phyloP scores from a whole-genome alignment of 2,329 filamentous ascomycete genomes.

The Hymenoscyphus albidus region DNA sequence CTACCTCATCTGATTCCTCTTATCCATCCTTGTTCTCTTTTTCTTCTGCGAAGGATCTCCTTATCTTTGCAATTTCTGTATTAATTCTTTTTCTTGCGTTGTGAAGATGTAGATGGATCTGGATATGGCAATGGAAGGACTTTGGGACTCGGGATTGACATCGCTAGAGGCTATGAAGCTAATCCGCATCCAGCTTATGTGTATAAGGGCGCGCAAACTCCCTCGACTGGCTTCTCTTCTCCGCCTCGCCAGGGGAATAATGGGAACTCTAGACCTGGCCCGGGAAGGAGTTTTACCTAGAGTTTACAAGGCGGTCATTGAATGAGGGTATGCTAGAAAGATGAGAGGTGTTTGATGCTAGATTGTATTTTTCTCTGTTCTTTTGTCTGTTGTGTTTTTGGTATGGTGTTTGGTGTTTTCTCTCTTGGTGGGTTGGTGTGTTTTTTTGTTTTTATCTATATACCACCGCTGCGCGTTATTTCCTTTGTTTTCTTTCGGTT shows the following conservation, averaged over 20 bases:
- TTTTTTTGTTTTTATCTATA: neutral
- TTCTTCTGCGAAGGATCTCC: neutral
- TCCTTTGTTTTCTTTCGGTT: neutral
- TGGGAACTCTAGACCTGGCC: neutral
- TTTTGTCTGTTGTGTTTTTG: neutral
- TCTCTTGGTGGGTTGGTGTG: neutral
- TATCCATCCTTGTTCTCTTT: neutral
- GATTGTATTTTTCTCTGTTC: neutral
- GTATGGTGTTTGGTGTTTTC: no score
- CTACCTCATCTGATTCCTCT: no score
- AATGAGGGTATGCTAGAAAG: neutral
- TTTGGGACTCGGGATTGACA: neutral
- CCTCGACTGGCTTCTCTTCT: neutral
- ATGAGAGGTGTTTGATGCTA: neutral
- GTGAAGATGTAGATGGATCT: neutral
- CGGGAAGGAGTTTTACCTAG: neutral
- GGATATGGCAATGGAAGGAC: neutral
- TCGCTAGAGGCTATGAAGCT: neutral
- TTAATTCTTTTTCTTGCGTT: neutral
- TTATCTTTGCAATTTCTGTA: neutral
- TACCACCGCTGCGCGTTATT: constrained; percentile 3
- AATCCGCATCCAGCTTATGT: constrained; percentile 13
- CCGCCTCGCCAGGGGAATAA: neutral
- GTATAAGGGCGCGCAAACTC: constrained; percentile 11
- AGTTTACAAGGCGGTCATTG: no score